A percentile compares a stretch with the other conserved stretches of the same genome.
Conservation (phyloP, 2,329 filamentous ascomycete genomes). For the Penicillium vulpinum region DNA sequence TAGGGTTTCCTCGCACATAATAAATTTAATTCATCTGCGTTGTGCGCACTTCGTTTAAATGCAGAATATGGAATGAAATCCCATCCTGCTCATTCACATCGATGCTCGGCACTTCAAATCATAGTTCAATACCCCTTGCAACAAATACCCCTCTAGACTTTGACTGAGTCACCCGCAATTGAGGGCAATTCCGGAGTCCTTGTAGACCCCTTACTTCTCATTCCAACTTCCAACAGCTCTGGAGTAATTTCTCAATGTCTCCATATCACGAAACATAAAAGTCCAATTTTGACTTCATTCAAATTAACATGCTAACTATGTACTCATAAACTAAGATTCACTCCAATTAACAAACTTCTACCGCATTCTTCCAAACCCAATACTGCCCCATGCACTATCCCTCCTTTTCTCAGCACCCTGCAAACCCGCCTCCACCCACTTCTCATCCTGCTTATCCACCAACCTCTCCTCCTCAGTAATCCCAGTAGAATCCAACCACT, state of each 20-base stretch:
- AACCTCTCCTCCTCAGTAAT: conserved; percentile 14
- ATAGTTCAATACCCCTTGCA: background rate
- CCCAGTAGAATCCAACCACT: conserved; percentile 15
- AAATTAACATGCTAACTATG: background rate
- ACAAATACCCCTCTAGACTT: too few species aligned
- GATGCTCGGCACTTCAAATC: too few species aligned
- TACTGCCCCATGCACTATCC: conserved; percentile 10
- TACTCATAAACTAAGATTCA: background rate
- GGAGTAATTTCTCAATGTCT: too few species aligned
- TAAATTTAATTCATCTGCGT: conserved; percentile 10
- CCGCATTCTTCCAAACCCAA: conserved; percentile 5
- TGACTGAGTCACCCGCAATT: too few species aligned
- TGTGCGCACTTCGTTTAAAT: too few species aligned
- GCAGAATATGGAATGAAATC: too few species aligned
- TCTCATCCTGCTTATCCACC: conserved; percentile 14
- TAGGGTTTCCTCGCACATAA: conserved; percentile 17
- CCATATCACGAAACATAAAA: background rate
- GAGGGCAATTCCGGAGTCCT: too few species aligned
- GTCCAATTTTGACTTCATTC: background rate
- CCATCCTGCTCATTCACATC: too few species aligned
- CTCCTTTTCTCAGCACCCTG: conserved; percentile 4
- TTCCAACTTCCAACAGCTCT: too few species aligned
- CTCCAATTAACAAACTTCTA: background rate
- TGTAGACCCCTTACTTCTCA: background rate
- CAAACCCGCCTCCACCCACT: conserved; percentile 18